A percentile compares a stretch with the other conserved stretches of the same genome.
Conservation (phyloP, 2,329 filamentous ascomycete species). For the Pseudogymnoascus sp. region DNA sequence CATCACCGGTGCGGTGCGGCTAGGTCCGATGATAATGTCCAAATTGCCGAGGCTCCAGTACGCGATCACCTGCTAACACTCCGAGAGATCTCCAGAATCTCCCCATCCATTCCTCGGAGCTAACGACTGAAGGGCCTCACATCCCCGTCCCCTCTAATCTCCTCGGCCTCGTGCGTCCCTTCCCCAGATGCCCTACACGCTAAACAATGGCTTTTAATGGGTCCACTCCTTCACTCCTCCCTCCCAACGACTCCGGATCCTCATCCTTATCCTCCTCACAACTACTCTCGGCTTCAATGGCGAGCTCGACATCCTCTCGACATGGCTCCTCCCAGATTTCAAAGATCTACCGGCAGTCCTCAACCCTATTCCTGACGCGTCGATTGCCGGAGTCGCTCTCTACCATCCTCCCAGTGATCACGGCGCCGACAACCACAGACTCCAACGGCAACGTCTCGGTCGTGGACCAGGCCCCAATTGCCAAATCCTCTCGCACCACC, state of each 20-base stretch:
- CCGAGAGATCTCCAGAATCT: conserved; percentile 4
- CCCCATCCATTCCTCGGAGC: background rate
- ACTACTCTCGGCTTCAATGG: conserved; percentile 56
- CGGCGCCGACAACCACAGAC: conserved; percentile 35
- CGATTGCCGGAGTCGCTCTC: conserved; percentile 83
- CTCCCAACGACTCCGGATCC: conserved; percentile 12
- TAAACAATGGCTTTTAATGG: conserved; percentile 22
- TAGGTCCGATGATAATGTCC: background rate
- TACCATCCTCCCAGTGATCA: conserved; percentile 75
- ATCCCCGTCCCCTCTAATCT: conserved; percentile 11
- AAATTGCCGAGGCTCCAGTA: conserved; percentile 5
- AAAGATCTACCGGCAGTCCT: conserved; percentile 88
- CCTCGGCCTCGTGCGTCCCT: conserved; percentile 9
- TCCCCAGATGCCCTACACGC: conserved; percentile 8
- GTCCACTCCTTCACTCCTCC: conserved; percentile 22
- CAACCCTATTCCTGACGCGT: conserved; percentile 88
- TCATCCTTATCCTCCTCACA: conserved; percentile 42
- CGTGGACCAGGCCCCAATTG: conserved; percentile 53
- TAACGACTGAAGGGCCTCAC: conserved; percentile 3
- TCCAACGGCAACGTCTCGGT: conserved; percentile 27
- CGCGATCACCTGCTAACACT: conserved; percentile 5
- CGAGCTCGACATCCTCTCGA: conserved; percentile 50
- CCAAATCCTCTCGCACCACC: conserved; percentile 69
- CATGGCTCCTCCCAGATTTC: conserved; percentile 65
- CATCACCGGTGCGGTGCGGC: background rate